phyloP scores from a whole-genome alignment of 768 basidiomycete genomes.

The Tulasnella sp. region DNA sequence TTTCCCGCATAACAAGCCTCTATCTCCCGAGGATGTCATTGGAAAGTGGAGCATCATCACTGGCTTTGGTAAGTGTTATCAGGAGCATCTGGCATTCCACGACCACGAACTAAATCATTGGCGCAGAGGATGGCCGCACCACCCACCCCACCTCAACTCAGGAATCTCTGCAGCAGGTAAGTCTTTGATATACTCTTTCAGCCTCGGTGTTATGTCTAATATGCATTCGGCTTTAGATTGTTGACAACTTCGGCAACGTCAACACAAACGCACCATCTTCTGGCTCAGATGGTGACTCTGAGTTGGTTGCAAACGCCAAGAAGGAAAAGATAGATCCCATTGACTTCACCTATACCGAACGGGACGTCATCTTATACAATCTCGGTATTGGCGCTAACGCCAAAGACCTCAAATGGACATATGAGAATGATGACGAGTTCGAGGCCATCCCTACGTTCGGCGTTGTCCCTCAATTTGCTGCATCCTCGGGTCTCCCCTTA shows the following conservation, averaged over 20 bases:
- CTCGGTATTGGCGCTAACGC: slow-evolving; percentile 89
- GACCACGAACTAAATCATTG: slow-evolving; percentile 5
- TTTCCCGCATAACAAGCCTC: slow-evolving; percentile 67
- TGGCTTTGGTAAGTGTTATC: slow-evolving; percentile 52
- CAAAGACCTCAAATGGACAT: slow-evolving; percentile 85
- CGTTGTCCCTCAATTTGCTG: slow-evolving; percentile 81
- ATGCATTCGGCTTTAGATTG: slow-evolving; percentile 28
- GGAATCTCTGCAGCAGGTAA: slow-evolving; percentile 68
- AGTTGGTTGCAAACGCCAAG: slow-evolving; percentile 76
- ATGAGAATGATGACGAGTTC: slow-evolving; percentile 82
- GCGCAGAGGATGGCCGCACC: slow-evolving; percentile 63
- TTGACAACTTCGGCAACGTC: slow-evolving; percentile 49
- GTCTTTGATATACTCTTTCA: slow-evolving; percentile 13
- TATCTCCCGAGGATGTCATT: slow-evolving; percentile 72
- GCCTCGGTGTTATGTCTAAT: neutral
- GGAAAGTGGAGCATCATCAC: slow-evolving; percentile 77
- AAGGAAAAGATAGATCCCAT: slow-evolving; percentile 39
- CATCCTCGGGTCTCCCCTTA: slow-evolving; percentile 53
- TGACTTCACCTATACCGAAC: slow-evolving; percentile 70
- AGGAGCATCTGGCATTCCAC: neutral
- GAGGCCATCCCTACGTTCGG: slow-evolving; percentile 86
- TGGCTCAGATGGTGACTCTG: slow-evolving; percentile 54
- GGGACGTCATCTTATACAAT: slow-evolving; percentile 91
- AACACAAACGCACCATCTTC: slow-evolving; percentile 19
- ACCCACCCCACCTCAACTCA: slow-evolving; percentile 66